Evolutionary conservation across 2,329 filamentous ascomycete genomes (phyloP).

Genomic region (Cadophora malorum): DNA sequence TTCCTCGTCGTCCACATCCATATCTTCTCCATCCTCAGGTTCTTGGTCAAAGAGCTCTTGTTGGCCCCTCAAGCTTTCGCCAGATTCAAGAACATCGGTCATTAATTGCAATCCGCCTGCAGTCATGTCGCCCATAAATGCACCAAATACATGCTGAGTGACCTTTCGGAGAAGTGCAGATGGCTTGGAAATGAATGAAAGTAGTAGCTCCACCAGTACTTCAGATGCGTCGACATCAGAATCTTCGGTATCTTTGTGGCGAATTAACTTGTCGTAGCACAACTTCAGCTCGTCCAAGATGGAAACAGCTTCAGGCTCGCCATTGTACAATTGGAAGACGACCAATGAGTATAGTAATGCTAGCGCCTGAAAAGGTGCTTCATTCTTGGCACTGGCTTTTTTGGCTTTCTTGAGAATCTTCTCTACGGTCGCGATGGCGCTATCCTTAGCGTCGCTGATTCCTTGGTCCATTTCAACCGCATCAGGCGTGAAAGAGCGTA

Average conservation of each 20-base stretch:
- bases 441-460: conserved; percentile 58
- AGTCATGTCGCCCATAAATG: conserved; percentile 79
- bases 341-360: conserved; percentile 84
- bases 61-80: conserved; percentile 84
- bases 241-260: conserved; percentile 58
- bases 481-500: conserved; percentile 38
- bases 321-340: conserved; percentile 88
- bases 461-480: conserved; percentile 62
- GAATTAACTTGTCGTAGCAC: conserved; percentile 70
- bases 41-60: conserved; percentile 82
- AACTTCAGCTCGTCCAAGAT: conserved; percentile 82
- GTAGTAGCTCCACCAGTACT: conserved; percentile 82
- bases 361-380: conserved; percentile 62
- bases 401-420: conserved; percentile 56
- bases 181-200: conserved; percentile 87
- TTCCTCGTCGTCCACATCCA: conserved; percentile 51
- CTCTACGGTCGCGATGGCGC: conserved; percentile 58
- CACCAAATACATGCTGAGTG: conserved; percentile 85
- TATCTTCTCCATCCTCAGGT: conserved; percentile 61
- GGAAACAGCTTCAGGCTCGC: conserved; percentile 83
- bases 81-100: conserved; percentile 73
- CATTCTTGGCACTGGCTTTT: conserved; percentile 43
- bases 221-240: conserved; percentile 66
- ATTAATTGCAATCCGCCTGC: conserved; percentile 71
- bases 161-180: conserved; percentile 86